phyloP scores from a whole-genome alignment of 768 basidiomycete genomes.

The Mrakia hoshinonis region DNA sequence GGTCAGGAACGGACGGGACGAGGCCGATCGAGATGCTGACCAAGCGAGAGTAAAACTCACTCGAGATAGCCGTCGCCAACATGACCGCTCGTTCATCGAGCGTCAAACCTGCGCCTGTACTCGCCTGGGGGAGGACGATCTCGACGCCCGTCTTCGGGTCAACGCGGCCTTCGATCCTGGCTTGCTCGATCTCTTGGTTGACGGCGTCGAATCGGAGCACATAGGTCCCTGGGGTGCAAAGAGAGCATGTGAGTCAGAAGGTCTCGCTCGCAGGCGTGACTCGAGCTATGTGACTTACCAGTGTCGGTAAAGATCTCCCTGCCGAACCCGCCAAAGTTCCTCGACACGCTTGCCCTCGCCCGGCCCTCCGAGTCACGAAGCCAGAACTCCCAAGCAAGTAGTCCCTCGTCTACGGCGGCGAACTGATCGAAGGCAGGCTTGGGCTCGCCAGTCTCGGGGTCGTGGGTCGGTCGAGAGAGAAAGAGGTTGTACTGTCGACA shows the following conservation, averaged over 20 bases:
- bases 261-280: neutral
- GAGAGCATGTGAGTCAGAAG: neutral
- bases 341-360: slow-evolving; percentile 15
- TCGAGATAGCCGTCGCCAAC: slow-evolving; percentile 26
- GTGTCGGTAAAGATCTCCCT: slow-evolving; percentile 29
- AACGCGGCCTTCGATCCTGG: neutral
- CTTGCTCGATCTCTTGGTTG: neutral
- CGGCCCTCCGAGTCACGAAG: neutral
- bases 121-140: slow-evolving; percentile 3
- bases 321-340: slow-evolving; percentile 27
- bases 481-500: slow-evolving; percentile 28
- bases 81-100: slow-evolving; percentile 25
- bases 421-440: slow-evolving; percentile 22
- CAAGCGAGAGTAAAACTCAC: neutral
- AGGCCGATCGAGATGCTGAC: neutral
- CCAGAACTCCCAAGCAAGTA: slow-evolving; percentile 21
- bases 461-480: neutral
- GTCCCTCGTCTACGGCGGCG: slow-evolving; percentile 20
- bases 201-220: slow-evolving; percentile 28
- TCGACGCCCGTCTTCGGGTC: slow-evolving; percentile 11
- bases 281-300: neutral
- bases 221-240: slow-evolving; percentile 10
- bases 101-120: slow-evolving; percentile 8
- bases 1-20: neutral
- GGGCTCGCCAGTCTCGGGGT: neutral